Evolutionary conservation across 2,329 filamentous ascomycete genomes (phyloP).

Genomic region (Alternaria gaisen): DNA sequence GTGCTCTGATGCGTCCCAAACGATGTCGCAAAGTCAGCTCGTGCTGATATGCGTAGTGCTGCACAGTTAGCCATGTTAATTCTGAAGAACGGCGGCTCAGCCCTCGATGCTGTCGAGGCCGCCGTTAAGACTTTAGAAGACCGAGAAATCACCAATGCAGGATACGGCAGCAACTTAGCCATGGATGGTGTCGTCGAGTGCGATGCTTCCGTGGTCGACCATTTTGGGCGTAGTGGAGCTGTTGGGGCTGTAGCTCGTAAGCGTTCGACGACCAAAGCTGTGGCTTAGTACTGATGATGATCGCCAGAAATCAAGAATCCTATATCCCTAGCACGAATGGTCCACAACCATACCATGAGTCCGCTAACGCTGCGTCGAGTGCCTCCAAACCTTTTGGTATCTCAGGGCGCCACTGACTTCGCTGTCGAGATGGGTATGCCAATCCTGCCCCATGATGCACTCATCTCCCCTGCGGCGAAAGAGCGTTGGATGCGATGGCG

Average conservation of each 20-base stretch:
- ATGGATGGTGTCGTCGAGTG: constrained; percentile 93
- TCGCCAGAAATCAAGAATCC: constrained; percentile 86
- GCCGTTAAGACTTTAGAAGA: constrained; percentile 90
- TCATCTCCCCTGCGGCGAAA: constrained; percentile 81
- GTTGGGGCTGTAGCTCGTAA: constrained; percentile 89
- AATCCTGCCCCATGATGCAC: constrained; percentile 74
- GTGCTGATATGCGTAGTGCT: constrained; percentile 64
- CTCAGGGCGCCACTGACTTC: constrained; percentile 85
- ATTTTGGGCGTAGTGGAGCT: constrained; percentile 88
- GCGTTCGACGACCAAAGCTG: constrained; percentile 48
- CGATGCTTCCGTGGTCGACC: constrained; percentile 92
- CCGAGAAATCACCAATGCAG: constrained; percentile 94
- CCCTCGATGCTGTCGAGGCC: constrained; percentile 88
- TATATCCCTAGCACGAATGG: constrained; percentile 82
- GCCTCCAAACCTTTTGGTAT: constrained; percentile 90
- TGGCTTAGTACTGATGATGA: constrained; percentile 26
- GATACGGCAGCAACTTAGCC: constrained; percentile 92
- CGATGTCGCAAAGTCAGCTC: neutral
- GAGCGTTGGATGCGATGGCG: constrained; percentile 84
- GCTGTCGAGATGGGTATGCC: constrained; percentile 80
- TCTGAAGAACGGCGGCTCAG: constrained; percentile 78
- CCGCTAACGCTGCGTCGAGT: constrained; percentile 86
- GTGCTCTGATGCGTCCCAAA: constrained; percentile 47
- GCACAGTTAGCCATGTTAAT: constrained; percentile 84
- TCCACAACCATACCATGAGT: constrained; percentile 79